phyloP scores from a whole-genome alignment of 495 filamentous ascomycete species.

The Collariella sp. region DNA sequence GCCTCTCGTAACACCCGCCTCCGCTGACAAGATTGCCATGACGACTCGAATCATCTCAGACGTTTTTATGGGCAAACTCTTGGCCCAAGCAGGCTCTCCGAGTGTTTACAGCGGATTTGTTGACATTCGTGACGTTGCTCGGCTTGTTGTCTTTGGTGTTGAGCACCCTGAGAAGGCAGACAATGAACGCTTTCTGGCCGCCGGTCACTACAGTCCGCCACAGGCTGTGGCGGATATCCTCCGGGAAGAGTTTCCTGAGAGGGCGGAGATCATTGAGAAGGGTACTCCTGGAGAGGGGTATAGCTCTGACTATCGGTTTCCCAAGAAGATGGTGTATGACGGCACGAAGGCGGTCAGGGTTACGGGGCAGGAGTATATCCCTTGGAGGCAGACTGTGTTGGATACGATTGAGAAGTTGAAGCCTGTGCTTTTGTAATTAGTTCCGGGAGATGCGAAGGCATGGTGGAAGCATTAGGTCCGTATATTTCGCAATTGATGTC shows the following conservation, averaged over 20 bases:
- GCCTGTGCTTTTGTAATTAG: too few species aligned
- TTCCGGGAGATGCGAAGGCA: too few species aligned
- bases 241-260: slow-evolving; percentile 28
- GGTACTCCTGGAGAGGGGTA: slow-evolving; percentile 36
- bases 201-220: slow-evolving; percentile 16
- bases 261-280: slow-evolving; percentile 25
- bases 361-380: slow-evolving; percentile 30
- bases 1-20: slow-evolving; percentile 18
- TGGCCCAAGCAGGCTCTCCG: neutral
- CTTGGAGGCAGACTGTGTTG: slow-evolving; percentile 30
- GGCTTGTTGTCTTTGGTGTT: slow-evolving; percentile 28
- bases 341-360: slow-evolving; percentile 21
- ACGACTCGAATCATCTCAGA: slow-evolving; percentile 17
- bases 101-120: slow-evolving; percentile 20
- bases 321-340: slow-evolving; percentile 17
- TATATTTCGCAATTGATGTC: too few species aligned
- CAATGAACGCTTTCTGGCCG: slow-evolving; percentile 31
- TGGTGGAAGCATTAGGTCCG: too few species aligned
- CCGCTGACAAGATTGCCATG: slow-evolving; percentile 12
- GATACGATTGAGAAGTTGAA: slow-evolving; percentile 27
- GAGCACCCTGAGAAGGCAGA: slow-evolving; percentile 28
- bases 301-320: slow-evolving; percentile 13
- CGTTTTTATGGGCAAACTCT: slow-evolving; percentile 18
- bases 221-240: slow-evolving; percentile 38
- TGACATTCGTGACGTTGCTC: slow-evolving; percentile 40